Conservation (phyloP, 192 early-diverging fungal genomes). For the Coemansia sp. region DNA sequence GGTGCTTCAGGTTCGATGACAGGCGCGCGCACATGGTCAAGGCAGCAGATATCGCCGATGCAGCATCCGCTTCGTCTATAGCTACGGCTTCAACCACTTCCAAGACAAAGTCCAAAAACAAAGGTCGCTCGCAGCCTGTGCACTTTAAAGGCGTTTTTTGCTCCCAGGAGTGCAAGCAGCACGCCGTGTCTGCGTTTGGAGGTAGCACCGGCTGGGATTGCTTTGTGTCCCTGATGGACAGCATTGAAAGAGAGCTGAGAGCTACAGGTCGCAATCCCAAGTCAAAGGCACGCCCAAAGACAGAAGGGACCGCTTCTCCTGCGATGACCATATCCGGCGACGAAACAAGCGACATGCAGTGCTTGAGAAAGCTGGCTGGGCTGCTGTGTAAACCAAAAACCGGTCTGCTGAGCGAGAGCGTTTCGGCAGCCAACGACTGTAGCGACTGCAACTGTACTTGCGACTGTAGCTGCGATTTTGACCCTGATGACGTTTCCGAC, state of each 20-base stretch:
- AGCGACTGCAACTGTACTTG: neutral
- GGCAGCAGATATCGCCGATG: conserved; percentile 10
- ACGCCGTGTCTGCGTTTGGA: conserved; percentile 28
- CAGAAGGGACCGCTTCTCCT: neutral
- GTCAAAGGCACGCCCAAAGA: neutral
- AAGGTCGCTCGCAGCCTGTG: neutral
- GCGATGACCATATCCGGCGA: neutral
- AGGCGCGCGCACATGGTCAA: conserved; percentile 27
- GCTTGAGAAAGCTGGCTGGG: neutral
- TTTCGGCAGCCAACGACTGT: conserved; percentile 1
- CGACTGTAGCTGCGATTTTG: conserved; percentile 16
- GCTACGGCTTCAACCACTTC: neutral
- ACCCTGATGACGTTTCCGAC: conserved; percentile 30
- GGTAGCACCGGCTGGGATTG: conserved; percentile 20
- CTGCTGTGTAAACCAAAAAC: neutral
- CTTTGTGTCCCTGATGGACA: conserved; percentile 22
- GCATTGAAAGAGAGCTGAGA: conserved; percentile 26
- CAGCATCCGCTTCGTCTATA: too few species aligned
- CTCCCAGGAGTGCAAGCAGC: conserved; percentile 26
- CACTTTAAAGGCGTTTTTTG: conserved; percentile 44
- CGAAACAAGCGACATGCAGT: neutral
- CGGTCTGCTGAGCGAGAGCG: neutral
- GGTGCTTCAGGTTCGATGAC: conserved; percentile 38
- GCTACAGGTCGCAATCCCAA: neutral
- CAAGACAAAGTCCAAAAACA: neutral